A percentile compares a stretch with the other conserved stretches of the same genome.
Conservation (phyloP, 164 flowering plant species). For the Magnolia kwangsiensis region DNA sequence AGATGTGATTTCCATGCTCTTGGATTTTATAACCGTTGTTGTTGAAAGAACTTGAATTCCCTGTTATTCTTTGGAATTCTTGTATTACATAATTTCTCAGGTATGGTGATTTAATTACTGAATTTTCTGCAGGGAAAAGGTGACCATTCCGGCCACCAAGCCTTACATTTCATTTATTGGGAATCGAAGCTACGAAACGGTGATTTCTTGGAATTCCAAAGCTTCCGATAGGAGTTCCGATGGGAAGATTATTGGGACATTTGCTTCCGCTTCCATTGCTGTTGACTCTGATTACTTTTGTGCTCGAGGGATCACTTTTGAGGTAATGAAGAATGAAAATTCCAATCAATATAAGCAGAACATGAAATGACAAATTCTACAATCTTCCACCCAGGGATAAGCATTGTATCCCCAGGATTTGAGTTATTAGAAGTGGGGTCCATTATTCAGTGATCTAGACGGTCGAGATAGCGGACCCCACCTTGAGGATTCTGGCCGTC, state of each 20-base stretch:
- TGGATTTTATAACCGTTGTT: background rate
- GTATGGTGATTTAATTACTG: background rate
- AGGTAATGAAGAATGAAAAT: slow-evolving; percentile 30
- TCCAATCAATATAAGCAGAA: too few relatives aligned
- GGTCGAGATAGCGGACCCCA: too few relatives aligned
- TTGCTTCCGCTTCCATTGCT: slow-evolving; percentile 56
- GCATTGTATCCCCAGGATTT: too few relatives aligned
- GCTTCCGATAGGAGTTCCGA: slow-evolving; percentile 50
- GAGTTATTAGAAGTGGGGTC: too few relatives aligned
- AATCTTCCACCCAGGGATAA: too few relatives aligned
- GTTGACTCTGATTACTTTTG: slow-evolving; percentile 72
- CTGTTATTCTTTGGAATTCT: background rate
- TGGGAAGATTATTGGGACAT: slow-evolving; percentile 56
- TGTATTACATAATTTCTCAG: background rate
- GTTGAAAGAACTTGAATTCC: background rate
- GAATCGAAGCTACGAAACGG: slow-evolving; percentile 24
- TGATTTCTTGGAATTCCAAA: slow-evolving; percentile 61
- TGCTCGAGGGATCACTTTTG: slow-evolving; percentile 64
- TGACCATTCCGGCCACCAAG: slow-evolving; percentile 50
- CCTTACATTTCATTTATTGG: slow-evolving; percentile 88
- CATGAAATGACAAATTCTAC: too few relatives aligned
- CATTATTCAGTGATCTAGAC: too few relatives aligned
- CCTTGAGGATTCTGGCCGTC: too few relatives aligned
- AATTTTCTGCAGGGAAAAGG: slow-evolving; percentile 61
- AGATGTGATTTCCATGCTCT: background rate